Base-by-base conservation (phyloP, 345 rosid species). In the Syzygium oleosum region DNA sequence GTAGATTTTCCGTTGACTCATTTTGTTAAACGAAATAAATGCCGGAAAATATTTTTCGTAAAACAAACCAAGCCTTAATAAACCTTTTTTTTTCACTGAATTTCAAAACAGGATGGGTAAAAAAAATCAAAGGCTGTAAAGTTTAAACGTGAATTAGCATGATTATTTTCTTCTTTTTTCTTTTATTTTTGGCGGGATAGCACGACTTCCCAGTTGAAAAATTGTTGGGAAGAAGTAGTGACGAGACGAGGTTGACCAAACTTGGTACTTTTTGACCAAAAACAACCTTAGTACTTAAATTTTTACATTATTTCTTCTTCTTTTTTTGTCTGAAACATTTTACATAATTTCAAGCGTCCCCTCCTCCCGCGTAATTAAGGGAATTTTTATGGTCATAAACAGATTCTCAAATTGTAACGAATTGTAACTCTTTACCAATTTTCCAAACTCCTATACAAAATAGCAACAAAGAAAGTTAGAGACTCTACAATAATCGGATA, bases 151-250 rank as follows among this genome's bases (percentile, higher is more conserved):
- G 68, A n/a, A 15, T 61, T 29, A 12, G 17, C 34, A 61, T 27
- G 34, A n/a, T 61, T 61, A 13, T 61, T 61, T 31, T n/a, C 34
- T 61, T 27, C 3, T 59, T 27, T 27, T 27, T 59, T 27, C 0
- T 27, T 59, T 15, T 25, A 0, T 0, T 58, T 58, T 58, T 25
- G 3, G 0, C 0, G 29, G 1, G 68, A n/a, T 6, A 31, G 68
- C 34, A n/a, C 12, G 68, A 12, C 3, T 61, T n/a, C n/a, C 19
- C 68, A 61, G 13, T 61, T 27, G 46, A 27, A 61, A 61, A 68
- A 31, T 31, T 8, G 79, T 15, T 31, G 43, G 23, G 46, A 17
- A 17, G 34, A 68, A 68, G 34, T 31, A 68, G 41, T 7, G 78
- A 65, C 14, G 21, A 65, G 21, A 65, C 22, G 34, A 65, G 46